Base-by-base conservation (phyloP, 495 filamentous ascomycete genomes). In the Aspergillus nidulans region DNA sequence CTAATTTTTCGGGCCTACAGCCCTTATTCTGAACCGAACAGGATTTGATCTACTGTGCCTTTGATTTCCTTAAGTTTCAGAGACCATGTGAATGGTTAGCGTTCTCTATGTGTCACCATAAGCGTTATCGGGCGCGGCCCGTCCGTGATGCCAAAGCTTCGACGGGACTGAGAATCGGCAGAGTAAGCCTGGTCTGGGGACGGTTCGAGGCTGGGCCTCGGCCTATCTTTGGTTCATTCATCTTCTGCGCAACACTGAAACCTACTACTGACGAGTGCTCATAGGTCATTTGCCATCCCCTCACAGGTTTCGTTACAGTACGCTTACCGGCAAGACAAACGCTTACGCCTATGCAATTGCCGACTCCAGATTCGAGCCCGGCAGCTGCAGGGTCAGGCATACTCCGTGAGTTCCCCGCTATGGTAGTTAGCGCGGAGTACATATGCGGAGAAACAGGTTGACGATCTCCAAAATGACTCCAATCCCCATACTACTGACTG, bases 381-480 rank as follows among this genome's bases (percentile, higher is more conserved):
- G 42, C 42, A 25, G 13, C 19, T 32, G 20, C 19, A 39, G 30
- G 12, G 41, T 23, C 41, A 43, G 36, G 36, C 36, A 39, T 39
- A 16, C 36, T 39, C 21, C 23, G 36, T 18, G n/a, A 9, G 24
- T 53, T 52, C 52, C 42, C 57, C 52, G 52, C 57, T 13, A 39
- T 39, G 15, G 13, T 30, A 30, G 18, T 39, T 18, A 39, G 30
- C 18, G 36, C 36, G 36, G n/a, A 39, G 36, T 34, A 18, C 36
- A 30, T 19, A 18, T 52, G 57, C 51, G 57, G 52, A 21, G 57
- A 56, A 36, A n/a, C 32, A 9, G 32, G 13, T 28, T 45, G 52
- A 55, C 52, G 41, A 59, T 59, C 47, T 32, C 45, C 51, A 20
- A 40, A 9, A 24, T 12, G 9, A 34, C 30, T 12, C 30, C 40